These are phyloP conservation scores for Hamamelis virginiana DNA, from an alignment of 164 flowering plant genomes.

Conservation along the genomic window DNA sequence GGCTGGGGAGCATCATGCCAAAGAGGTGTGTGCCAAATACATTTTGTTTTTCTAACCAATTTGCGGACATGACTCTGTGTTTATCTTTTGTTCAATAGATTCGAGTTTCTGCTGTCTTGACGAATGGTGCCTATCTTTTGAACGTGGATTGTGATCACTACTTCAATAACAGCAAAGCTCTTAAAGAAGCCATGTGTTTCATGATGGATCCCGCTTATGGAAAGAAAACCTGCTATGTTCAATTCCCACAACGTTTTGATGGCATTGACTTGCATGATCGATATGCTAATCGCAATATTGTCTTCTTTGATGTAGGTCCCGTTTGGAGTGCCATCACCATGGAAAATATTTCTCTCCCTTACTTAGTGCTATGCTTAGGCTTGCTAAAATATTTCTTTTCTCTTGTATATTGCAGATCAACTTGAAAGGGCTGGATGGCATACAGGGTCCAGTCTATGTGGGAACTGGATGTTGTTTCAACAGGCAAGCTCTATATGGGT, in stretches of 20 bases:
- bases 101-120: slow-evolving; percentile 95
- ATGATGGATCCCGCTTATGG: slow-evolving; percentile 93
- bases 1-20: not conserved
- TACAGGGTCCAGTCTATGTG: slow-evolving; percentile 98
- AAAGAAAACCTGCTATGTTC: slow-evolving; percentile 92
- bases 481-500: slow-evolving; percentile 96
- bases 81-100: slow-evolving; percentile 49
- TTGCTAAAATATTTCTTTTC: not conserved
- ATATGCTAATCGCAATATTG: slow-evolving; percentile 96
- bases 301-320: slow-evolving; percentile 83
- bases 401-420: slow-evolving; percentile 60
- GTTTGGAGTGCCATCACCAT: not conserved
- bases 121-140: slow-evolving; percentile 94
- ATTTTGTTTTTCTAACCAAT: not conserved
- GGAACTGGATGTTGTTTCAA: slow-evolving; percentile 99
- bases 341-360: not conserved
- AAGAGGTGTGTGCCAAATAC: not conserved
- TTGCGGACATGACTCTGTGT: not conserved
- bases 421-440: slow-evolving; percentile 94
- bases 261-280: slow-evolving; percentile 98
- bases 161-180: slow-evolving; percentile 97
- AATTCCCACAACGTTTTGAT: slow-evolving; percentile 97
- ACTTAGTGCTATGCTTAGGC: no score
- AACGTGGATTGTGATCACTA: slow-evolving; percentile 99
- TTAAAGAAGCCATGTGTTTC: slow-evolving; percentile 98